Evolutionary conservation across 768 basidiomycete species (phyloP).

Genomic region (Termitomyces sp.): DNA sequence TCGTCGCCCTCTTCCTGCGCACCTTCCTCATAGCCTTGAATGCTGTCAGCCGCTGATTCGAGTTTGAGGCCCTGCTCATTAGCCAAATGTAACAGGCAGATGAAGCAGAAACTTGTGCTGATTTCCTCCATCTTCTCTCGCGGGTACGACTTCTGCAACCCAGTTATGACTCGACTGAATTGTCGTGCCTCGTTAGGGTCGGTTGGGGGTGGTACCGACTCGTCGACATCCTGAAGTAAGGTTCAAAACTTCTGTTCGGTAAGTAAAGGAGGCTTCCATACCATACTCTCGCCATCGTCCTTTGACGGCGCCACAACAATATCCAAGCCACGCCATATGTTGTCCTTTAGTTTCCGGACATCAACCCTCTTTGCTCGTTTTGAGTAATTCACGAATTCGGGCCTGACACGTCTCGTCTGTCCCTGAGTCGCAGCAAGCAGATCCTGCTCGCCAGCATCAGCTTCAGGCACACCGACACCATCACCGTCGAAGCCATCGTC

Average conservation of each 20-base stretch:
- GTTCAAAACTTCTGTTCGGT: background rate
- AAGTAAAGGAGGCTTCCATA: constrained; percentile 25
- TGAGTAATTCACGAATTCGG: constrained; percentile 90
- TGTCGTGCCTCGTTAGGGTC: constrained; percentile 65
- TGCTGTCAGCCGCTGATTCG: constrained; percentile 43
- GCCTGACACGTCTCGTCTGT: constrained; percentile 74
- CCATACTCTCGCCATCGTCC: constrained; percentile 50
- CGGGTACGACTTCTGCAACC: constrained; percentile 81
- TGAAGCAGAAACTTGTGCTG: constrained; percentile 99
- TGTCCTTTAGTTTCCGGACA: constrained; percentile 94
- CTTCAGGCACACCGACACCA: constrained; percentile 38
- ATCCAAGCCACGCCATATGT: constrained; percentile 93
- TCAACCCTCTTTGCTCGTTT: constrained; percentile 96
- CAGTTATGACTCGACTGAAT: constrained; percentile 81
- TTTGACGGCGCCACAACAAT: constrained; percentile 57
- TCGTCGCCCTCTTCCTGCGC: constrained; percentile 33
- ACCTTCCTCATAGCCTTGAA: constrained; percentile 34
- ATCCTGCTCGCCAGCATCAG: constrained; percentile 80
- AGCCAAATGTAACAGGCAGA: constrained; percentile 92
- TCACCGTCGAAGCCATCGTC: constrained; percentile 58
- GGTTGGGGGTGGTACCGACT: constrained; percentile 42
- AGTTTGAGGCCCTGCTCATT: constrained; percentile 95
- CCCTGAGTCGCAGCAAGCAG: constrained; percentile 79
- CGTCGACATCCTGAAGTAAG: constrained; percentile 52
- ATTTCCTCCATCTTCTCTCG: constrained; percentile 96